Conservation (phyloP, 352 stramenopile genomes). For the Pythium coloratum region DNA sequence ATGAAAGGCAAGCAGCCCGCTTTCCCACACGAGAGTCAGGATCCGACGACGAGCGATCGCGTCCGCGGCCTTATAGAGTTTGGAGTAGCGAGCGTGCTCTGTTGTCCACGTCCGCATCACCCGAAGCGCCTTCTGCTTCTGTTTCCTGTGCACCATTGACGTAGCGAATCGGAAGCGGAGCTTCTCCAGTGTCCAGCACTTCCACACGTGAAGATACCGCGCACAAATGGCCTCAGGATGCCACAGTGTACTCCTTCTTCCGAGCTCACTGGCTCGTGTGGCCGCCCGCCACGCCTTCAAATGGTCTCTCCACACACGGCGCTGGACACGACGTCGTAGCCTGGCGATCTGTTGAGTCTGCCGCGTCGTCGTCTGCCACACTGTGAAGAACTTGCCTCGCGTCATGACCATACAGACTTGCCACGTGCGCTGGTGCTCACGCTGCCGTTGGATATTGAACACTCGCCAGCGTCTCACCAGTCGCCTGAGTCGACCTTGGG, state of each 20-base stretch:
- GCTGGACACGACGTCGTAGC: not conserved
- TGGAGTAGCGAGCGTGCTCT: not conserved
- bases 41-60: constrained; percentile 15
- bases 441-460: constrained; percentile 13
- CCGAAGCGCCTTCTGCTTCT: constrained; percentile 2
- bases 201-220: constrained; percentile 21
- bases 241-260: constrained; percentile 24
- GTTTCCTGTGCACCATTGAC: not conserved
- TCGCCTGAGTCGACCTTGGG: not conserved
- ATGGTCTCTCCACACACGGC: not conserved
- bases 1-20: constrained; percentile 15
- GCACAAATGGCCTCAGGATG: constrained; percentile 13
- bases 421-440: constrained; percentile 17
- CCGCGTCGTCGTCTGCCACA: constrained; percentile 9
- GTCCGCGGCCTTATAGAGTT: not conserved
- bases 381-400: constrained; percentile 20
- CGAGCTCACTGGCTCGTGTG: not conserved
- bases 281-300: constrained; percentile 13
- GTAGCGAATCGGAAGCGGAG: constrained; percentile 3
- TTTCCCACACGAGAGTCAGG: constrained; percentile 15
- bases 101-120: constrained; percentile 16
- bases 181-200: constrained; percentile 6
- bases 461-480: constrained; percentile 18
- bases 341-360: constrained; percentile 2
- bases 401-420: constrained; percentile 9